Conservation (phyloP, 495 filamentous ascomycete genomes). For the Platismatia glauca region DNA sequence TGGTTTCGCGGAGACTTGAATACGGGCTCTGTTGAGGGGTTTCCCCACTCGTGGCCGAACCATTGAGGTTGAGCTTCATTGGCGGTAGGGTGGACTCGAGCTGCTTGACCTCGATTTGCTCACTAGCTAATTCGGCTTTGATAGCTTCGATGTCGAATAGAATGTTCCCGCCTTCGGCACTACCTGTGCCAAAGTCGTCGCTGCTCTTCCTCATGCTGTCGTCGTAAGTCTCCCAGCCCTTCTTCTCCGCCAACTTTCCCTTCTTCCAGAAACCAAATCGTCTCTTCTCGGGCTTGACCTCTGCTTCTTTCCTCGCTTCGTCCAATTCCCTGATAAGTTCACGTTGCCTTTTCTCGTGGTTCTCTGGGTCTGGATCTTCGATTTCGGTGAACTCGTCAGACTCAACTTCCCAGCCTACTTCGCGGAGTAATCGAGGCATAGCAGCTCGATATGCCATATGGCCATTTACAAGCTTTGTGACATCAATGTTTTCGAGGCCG, state of each 20-base stretch:
- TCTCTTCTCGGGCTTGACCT: constrained; percentile 61
- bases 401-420: constrained; percentile 81
- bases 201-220: constrained; percentile 29
- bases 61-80: constrained; percentile 65
- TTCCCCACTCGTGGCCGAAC: constrained; percentile 21
- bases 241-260: constrained; percentile 67
- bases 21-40: constrained; percentile 21
- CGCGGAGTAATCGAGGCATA: constrained; percentile 78
- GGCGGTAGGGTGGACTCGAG: constrained; percentile 81
- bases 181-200: constrained; percentile 33
- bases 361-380: constrained; percentile 93
- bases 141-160: constrained; percentile 97
- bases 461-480: constrained; percentile 76
- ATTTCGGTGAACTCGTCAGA: constrained; percentile 95
- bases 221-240: constrained; percentile 94
- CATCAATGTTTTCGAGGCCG: constrained; percentile 82
- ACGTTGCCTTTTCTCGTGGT: constrained; percentile 75
- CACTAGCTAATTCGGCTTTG: constrained; percentile 69
- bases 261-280: constrained; percentile 72
- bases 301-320: constrained; percentile 78
- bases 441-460: constrained; percentile 95
- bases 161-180: constrained; percentile 38
- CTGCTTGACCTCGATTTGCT: constrained; percentile 68
- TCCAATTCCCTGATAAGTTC: constrained; percentile 96
- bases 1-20: constrained; percentile 40